Base-by-base conservation (phyloP, 495 filamentous ascomycete genomes). In the Xylaria sp. region DNA sequence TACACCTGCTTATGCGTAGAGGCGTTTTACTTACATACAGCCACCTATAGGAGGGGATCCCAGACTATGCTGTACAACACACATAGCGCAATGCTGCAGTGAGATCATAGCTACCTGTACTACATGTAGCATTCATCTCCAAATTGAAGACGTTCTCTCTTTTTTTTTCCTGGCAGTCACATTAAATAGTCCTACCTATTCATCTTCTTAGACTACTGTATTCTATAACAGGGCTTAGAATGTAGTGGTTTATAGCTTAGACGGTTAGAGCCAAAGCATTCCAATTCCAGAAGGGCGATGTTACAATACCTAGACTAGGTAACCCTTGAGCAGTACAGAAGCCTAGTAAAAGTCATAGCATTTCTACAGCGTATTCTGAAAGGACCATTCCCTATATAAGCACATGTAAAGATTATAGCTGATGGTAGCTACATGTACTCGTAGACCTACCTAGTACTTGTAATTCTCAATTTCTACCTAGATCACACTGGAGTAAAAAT, bases 11-110 rank as follows among this genome's bases (percentile, higher is more conserved):
- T 37, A 8, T 0, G 21, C 21, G 9, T 14, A 52, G 48, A 26
- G 48, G 48, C 50, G 24, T 53, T 4, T 21, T 11, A 14, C 6
- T 55, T 26, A n/a, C n/a, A n/a, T 37, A 35, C 33, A 19, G 3
- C 17, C 31, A 14, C 57, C 17, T 19, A 37, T 59, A 12, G 57
- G 57, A 37, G 17, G 57, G 3, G 53, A 37, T 37, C 33, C 29
- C 33, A 37, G 31, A 8, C n/a, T 11, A 59, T 59, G 57, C 57
- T 9, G 57, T 59, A 59, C 57, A 19, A 59, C 57, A 5, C 52
- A 59, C 57, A 14, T 7, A 55, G 24, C 17, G 31, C 29, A 29
- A 53, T 53, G 50, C 29, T 53, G 15, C 50, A 29, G 50, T 29
- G 29, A 53, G 50, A 53, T 53, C 50, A 29, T 29, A 29, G 50